phyloP scores from a whole-genome alignment of 257 asterid species.

The Nicotiana benthamiana region DNA sequence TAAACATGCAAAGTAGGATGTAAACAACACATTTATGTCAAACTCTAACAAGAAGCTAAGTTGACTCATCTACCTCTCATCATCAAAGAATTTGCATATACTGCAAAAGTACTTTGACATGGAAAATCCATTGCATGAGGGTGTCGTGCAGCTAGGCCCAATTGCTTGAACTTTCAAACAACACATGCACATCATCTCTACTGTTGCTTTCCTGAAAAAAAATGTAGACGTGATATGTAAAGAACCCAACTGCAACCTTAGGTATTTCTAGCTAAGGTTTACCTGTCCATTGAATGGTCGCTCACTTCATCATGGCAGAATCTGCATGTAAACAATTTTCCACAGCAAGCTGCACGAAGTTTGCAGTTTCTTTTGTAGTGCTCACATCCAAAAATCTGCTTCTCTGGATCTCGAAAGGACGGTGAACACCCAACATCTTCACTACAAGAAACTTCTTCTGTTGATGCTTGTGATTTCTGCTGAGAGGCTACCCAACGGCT shows the following conservation, averaged over 20 bases:
- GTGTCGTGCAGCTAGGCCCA: constrained; percentile 37
- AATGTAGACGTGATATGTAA: not conserved
- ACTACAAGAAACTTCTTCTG: constrained; percentile 19
- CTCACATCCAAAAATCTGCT: constrained; percentile 30
- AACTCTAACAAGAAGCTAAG: not conserved
- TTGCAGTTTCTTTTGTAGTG: constrained; percentile 45
- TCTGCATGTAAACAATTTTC: constrained; percentile 35
- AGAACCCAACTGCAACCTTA: not conserved
- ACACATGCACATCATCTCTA: constrained; percentile 42
- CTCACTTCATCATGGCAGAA: constrained; percentile 44
- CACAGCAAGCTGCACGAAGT: constrained; percentile 42
- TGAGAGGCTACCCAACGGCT: constrained; percentile 54
- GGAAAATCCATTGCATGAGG: constrained; percentile 39
- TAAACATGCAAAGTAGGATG: not conserved
- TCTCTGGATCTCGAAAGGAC: constrained; percentile 28
- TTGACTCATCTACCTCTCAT: constrained; percentile 31
- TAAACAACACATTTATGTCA: not conserved
- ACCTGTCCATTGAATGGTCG: constrained; percentile 41
- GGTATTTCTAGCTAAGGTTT: not conserved
- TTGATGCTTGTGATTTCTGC: constrained; percentile 37
- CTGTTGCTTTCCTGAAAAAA: constrained; percentile 31
- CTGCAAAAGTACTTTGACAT: constrained; percentile 41
- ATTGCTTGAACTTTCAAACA: constrained; percentile 38
- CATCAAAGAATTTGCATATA: constrained; percentile 43
- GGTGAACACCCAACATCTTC: constrained; percentile 31